Base-by-base conservation (phyloP, 2,329 filamentous ascomycete species). In the Pleomassaria siparia region DNA sequence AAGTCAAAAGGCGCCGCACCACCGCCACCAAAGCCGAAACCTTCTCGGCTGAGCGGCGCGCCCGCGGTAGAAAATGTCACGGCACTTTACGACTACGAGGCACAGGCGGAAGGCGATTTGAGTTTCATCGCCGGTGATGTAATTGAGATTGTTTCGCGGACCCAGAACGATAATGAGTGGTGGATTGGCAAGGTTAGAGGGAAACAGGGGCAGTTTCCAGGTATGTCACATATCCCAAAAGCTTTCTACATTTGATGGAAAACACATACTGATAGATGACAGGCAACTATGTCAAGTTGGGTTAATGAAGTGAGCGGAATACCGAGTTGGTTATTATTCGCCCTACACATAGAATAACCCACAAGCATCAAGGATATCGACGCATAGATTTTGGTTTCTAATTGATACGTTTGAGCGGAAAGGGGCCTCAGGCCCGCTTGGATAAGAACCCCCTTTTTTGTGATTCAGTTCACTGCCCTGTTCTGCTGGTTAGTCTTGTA, bases 91-190 rank as follows among this genome's bases (percentile, higher is more conserved):
- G 94, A 97, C 66, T 99, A 95, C 65, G 89, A 95, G 53, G 94
- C 94, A 5, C 91, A 97, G 69, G 91, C 92, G 1, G 91, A 95
- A 55, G 91, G 91, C 2, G 94, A 99, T 67, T 76, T 99, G 53
- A 95, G 89, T 62, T 99, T 99, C 74, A 81, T 81, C 15, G 84
- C 89, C 0, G 91, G 92, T 4, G 94, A 99, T 53, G 75, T 87
- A 4, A 97, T 99, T 63, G 91, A 97, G 70, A 91, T 99, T 59
- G 70, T 94, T 2, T 80, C 80, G 50, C 81, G 89, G 58, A 95
- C 90, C n/a, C 79, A 82, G 53, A 96, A 96, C 63, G 86, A 89
- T 43, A 97, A 99, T 60, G 94, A 99, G 72, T 99, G 94, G 94
- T 99, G 94, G 94, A 86, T 80, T 8, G 94, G 94, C 29, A 88